Base-by-base conservation (phyloP, 805 yeast genomes). In the Wickerhamomyces bovis region DNA sequence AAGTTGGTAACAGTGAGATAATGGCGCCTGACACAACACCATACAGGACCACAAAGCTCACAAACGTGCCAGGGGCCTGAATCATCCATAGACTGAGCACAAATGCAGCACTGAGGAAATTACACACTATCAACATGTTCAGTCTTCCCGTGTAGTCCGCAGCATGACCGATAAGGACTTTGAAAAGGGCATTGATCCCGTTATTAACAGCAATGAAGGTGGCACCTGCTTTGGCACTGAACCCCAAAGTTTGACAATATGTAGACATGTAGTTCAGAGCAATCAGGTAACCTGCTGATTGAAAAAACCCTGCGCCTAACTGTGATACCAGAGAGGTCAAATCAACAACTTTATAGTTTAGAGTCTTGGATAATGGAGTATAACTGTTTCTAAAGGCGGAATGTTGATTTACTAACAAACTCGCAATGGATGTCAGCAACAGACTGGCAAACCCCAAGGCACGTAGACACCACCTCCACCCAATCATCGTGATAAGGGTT, bases 81-180 rank as follows among this genome's bases (percentile, higher is more conserved):
- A 62, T 53, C 41, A 70, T 45, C 76, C 76, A 73, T 33, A 73
- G 48, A 6, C 60, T 50, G 23, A 71, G 58, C 0, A 70, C 65
- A n/a, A 67, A 57, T 3, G 64, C 19, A 10, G 62, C 51, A 39
- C 69, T 63, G 6, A 71, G 64, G 7, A 58, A 28, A 35, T 68
- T 52, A 68, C 73, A 71, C 3, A 62, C 16, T 6, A 70, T 53
- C 65, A 71, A 69, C 49, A 69, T 66, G 50, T 73, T 73, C 50
- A 68, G 62, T 39, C 67, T 62, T 4, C 78, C 78, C 21, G 63
- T 45, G 28, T 49, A 52, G 53, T 73, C 78, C 4, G 77, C 72
- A 11, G 60, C 46, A 38, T 57, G 53, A 2, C 76, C 76, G 10
- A 75, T 69, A 3, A 71, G 36, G 16, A 60, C 36, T 38, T 60